Evolutionary conservation across 768 basidiomycete genomes (phyloP).

Genomic region (Lactarius indigo): DNA sequence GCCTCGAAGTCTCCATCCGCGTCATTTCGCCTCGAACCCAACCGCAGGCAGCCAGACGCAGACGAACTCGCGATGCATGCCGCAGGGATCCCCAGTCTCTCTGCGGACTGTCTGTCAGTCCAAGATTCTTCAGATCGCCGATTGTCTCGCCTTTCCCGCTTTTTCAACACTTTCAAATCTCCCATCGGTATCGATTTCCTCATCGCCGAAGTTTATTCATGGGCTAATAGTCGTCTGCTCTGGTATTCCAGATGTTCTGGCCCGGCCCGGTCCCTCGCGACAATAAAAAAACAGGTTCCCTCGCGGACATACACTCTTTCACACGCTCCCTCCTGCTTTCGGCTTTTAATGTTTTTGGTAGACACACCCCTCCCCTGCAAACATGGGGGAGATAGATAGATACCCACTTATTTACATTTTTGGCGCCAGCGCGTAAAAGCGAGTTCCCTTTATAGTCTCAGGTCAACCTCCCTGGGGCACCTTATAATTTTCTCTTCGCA

Average conservation of each 20-base stretch:
- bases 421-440: not conserved
- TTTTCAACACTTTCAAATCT: slow-evolving; percentile 5
- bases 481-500: not conserved
- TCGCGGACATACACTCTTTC: not conserved
- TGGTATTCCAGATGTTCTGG: not conserved
- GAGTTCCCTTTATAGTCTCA: not conserved
- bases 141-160: not conserved
- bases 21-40: not conserved
- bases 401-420: not conserved
- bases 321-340: not conserved
- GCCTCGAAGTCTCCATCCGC: not conserved
- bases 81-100: not conserved
- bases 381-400: not conserved
- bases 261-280: not conserved
- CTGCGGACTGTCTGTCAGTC: not conserved
- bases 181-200: not conserved
- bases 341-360: not conserved
- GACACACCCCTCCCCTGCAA: not conserved
- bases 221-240: not conserved
- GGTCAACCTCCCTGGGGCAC: not conserved
- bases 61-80: not conserved
- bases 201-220: not conserved
- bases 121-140: not conserved
- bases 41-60: not conserved
- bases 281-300: not conserved